Evolutionary conservation across 2,329 filamentous ascomycete species (phyloP), one percentile per base, ranked within the genome.

Genomic region (Diatrype stigma): DNA sequence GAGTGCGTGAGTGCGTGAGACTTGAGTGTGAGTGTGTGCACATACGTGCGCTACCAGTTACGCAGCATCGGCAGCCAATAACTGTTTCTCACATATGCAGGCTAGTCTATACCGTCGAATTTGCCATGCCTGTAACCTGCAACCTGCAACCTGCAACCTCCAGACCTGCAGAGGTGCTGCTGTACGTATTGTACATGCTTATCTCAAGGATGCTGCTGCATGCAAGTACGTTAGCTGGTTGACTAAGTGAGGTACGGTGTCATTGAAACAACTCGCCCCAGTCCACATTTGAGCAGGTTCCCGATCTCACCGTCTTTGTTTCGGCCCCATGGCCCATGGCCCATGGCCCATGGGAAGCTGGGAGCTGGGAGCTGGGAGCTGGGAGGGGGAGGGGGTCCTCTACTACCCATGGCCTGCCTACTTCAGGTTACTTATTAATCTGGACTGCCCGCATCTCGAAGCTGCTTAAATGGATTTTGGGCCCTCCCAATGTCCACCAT

Each of bases 241-340:
- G n/a, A n/a, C n/a, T n/a, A n/a, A n/a, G n/a, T 30, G 26, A 30
- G 26, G 12, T 37, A 37, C 40, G 7, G 19, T n/a, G 11, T 12
- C 22, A 44, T 44, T 26, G 21, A 44, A 26, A 44, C 40, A 44
- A 28, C 19, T 26, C 21, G 14, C 21, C 40, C 40, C 5, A 23
- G 40, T 44, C 40, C 40, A n/a, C 40, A 21, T 44, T 44, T n/a
- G 40, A 44, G n/a, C 22, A 44, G 26, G 40, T 44, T 44, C 40
- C n/a, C 40, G 14, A 44, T 26, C 22, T 44, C 40, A 44, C 22
- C 22, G 40, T 44, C 40, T 26, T 26, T 44, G 22, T 26, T 26
- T 16, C 22, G 40, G 40, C 40, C 21, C 17, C 40, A 22, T n/a
- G 19, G 38, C 19, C 7, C 30, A 34, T 34, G 30, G 30, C 30